Conservation (phyloP, 306 rosid species). For the Acacia crassicarpa region DNA sequence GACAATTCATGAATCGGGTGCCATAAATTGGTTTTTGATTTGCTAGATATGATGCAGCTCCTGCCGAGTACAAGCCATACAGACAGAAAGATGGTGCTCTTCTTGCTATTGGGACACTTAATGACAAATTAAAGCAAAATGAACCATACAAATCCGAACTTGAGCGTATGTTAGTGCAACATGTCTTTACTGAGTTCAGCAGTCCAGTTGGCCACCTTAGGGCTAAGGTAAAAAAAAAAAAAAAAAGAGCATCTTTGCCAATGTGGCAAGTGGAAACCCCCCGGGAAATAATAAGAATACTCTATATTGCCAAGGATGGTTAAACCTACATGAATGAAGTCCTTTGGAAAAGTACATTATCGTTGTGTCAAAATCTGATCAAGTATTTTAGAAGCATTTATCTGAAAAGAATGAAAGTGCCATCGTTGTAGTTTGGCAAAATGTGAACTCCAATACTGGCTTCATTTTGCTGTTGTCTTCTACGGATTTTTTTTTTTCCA, state of each 20-base stretch:
- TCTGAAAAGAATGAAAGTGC: background rate
- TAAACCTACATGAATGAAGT: background rate
- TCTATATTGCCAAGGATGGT: background rate
- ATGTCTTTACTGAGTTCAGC: conserved; percentile 4
- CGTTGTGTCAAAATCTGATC: background rate
- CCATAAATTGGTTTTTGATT: background rate
- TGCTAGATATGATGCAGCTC: conserved; percentile 2
- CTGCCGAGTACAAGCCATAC: conserved; percentile 4
- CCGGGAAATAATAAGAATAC: background rate
- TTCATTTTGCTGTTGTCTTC: background rate
- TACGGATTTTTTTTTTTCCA: background rate
- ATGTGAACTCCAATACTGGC: background rate
- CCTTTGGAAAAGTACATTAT: background rate
- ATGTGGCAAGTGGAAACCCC: background rate
- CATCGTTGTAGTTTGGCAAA: background rate
- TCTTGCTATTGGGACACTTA: background rate
- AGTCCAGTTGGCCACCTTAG: conserved; percentile 2
- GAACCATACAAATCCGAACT: conserved; percentile 1
- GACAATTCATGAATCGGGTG: background rate
- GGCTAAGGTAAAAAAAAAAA: background rate
- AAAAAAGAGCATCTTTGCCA: background rate
- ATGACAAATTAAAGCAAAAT: background rate
- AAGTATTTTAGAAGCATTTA: background rate
- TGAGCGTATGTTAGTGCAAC: conserved; percentile 8
- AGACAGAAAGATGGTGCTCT: conserved; percentile 13